Evolutionary conservation across 768 basidiomycete species (phyloP), one percentile per base, ranked within the genome.

Genomic region (Trametes sanguinea): DNA sequence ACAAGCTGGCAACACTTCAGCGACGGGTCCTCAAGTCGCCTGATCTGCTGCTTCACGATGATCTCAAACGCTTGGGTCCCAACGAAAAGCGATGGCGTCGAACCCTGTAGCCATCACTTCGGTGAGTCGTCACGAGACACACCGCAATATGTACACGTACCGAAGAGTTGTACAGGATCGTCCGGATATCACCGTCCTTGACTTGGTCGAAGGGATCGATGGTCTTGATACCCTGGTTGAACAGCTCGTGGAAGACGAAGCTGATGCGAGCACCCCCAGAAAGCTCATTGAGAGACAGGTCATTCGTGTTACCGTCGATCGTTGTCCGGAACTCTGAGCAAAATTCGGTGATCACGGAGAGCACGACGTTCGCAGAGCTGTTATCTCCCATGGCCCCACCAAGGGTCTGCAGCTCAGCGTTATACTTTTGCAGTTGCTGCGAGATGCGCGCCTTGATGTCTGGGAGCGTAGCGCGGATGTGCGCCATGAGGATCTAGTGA

Each of bases 131-230:
- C 51, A 33, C 16, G n/a, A n/a, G 8, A 33, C 17, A 10, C 14
- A 2, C 29, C 5, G 33, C 22, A 47, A 11, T 9, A 7, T n/a
- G 30, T 9, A 27, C 35, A 82, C 90, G 68, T 65, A 94, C 94
- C 35, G 96, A 96, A 57, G 97, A 98, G 78, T 99, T 99, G 81
- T 99, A 99, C 58, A 98, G 75, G 67, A 98, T 89, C 1, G 87
- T 94, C 55, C 97, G 83, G 73, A 99, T 98, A 76, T 99, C 97
- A 45, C 95, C 94, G 73, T 99, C 97, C 76, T 98, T 97, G 67
- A 97, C 94, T 77, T 97, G 95, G 74, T 99, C 97, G 68, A 98
- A 99, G 0, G 97, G 97, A 80, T 99, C 97, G 71, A 98, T 95
- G 63, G 81, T 85, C 80, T 89, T 95, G 74, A 99, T 85, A 62